Evolutionary conservation across 768 basidiomycete genomes (phyloP).

Genomic region (Rhizopogon rudus): DNA sequence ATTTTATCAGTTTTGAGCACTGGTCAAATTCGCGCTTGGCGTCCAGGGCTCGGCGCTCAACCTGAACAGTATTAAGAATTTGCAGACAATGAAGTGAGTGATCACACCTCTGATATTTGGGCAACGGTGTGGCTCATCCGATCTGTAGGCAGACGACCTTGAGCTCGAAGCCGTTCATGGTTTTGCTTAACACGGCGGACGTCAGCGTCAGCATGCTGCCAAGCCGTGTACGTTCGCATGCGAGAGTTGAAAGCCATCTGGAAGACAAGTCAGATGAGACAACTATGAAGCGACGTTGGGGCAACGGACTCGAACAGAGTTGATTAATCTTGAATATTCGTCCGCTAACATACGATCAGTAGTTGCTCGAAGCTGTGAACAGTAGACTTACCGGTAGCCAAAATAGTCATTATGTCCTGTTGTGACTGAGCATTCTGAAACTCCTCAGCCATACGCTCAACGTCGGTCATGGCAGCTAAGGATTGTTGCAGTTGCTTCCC

Average conservation of each 20-base stretch:
- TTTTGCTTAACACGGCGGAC: conserved; percentile 63
- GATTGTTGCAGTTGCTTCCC: conserved; percentile 68
- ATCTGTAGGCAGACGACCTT: conserved; percentile 69
- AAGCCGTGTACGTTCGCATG: conserved; percentile 73
- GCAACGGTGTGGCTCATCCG: conserved; percentile 67
- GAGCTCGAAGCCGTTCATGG: conserved; percentile 79
- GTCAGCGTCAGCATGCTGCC: conserved; percentile 79
- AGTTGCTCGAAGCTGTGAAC: neutral
- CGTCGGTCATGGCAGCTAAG: conserved; percentile 64
- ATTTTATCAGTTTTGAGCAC: conserved; percentile 82
- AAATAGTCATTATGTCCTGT: conserved; percentile 75
- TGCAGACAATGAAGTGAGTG: neutral
- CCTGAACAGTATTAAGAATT: conserved; percentile 36
- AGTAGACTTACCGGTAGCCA: conserved; percentile 57
- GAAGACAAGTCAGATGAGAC: neutral
- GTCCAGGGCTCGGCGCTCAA: conserved; percentile 80
- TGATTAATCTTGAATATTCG: conserved; percentile 90
- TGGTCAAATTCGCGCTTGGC: conserved; percentile 87
- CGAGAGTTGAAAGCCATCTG: conserved; percentile 88
- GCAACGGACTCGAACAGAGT: conserved; percentile 70
- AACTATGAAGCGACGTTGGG: neutral
- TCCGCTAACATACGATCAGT: conserved; percentile 45
- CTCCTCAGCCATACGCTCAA: conserved; percentile 72
- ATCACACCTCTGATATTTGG: conserved; percentile 73
- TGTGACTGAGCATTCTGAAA: conserved; percentile 70